Evolutionary conservation across 2,329 filamentous ascomycete species (phyloP).

Genomic region (Aspergillus floridensis): DNA sequence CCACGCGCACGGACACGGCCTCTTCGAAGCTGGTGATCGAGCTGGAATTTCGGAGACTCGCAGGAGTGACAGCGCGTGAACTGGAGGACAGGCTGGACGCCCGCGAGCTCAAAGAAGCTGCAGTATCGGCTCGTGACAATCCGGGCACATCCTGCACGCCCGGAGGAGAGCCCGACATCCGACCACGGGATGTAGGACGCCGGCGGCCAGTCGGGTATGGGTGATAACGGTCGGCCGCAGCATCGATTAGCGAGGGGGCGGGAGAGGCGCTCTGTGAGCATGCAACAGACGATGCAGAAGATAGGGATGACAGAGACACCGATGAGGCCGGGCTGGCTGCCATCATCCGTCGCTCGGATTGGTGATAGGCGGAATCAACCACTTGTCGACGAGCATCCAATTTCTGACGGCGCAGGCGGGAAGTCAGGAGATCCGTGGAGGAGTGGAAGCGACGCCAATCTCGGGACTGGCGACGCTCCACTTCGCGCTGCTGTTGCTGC

Average conservation of each 20-base stretch:
- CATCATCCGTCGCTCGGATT: constrained; percentile 21
- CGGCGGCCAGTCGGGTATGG: constrained; percentile 31
- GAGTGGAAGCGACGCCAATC: constrained; percentile 39
- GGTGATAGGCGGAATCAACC: constrained; percentile 13
- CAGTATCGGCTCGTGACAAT: constrained; percentile 42
- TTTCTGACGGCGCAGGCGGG: constrained; percentile 38
- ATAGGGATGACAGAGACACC: constrained; percentile 19
- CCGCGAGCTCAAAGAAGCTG: constrained; percentile 42
- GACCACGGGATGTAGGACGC: constrained; percentile 32
- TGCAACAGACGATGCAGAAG: constrained; percentile 7
- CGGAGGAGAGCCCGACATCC: constrained; percentile 43
- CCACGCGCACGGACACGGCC: constrained; percentile 26
- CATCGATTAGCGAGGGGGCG: constrained; percentile 23
- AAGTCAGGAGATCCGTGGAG: constrained; percentile 36
- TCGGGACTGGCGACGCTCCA: constrained; percentile 33
- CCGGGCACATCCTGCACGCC: constrained; percentile 45
- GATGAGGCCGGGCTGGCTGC: constrained; percentile 31
- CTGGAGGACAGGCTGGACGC: constrained; percentile 46
- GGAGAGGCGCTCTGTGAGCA: constrained; percentile 16
- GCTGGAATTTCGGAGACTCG: constrained; percentile 41
- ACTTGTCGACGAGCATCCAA: constrained; percentile 26
- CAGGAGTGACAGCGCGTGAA: constrained; percentile 42
- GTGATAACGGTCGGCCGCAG: constrained; percentile 36
- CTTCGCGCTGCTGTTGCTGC: constrained; percentile 33
- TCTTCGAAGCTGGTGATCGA: constrained; percentile 34